Evolutionary conservation across 2,329 filamentous ascomycete species (phyloP).

Genomic region (Sarocladiaceae sp.): DNA sequence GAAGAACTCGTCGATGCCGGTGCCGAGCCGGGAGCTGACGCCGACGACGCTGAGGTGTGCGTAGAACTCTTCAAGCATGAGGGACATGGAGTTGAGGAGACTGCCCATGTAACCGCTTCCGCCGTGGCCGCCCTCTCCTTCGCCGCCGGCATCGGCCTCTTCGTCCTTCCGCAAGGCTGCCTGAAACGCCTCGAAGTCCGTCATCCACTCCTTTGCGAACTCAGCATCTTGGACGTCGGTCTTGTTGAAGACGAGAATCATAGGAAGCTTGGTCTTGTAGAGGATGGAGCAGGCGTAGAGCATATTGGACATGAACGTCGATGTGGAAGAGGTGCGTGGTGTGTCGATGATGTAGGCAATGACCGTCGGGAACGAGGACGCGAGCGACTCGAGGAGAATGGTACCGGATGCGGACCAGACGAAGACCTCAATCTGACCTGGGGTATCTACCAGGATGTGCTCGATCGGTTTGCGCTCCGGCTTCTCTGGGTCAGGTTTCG

Average conservation of each 20-base stretch:
- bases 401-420: conserved; percentile 96
- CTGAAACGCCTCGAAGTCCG: conserved; percentile 95
- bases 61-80: conserved; percentile 97
- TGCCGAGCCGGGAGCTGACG: conserved; percentile 87
- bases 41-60: conserved; percentile 87
- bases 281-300: conserved; percentile 97
- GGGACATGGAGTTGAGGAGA: conserved; percentile 92
- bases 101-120: conserved; percentile 96
- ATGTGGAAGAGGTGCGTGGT: conserved; percentile 83
- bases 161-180: conserved; percentile 76
- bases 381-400: conserved; percentile 87
- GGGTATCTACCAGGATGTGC: conserved; percentile 89
- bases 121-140: conserved; percentile 54
- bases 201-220: conserved; percentile 99
- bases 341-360: conserved; percentile 98
- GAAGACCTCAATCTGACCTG: conserved; percentile 97
- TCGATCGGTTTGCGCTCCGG: conserved; percentile 60
- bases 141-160: conserved; percentile 66
- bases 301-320: conserved; percentile 99
- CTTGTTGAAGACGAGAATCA: conserved; percentile 99
- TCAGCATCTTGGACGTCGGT: conserved; percentile 87
- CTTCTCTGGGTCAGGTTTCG: conserved; percentile 54
- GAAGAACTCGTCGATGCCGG: conserved; percentile 91
- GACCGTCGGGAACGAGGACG: conserved; percentile 91
- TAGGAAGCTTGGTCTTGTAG: conserved; percentile 96